phyloP scores from a whole-genome alignment of 257 asterid species.

The Nyctanthes arbortristis region DNA sequence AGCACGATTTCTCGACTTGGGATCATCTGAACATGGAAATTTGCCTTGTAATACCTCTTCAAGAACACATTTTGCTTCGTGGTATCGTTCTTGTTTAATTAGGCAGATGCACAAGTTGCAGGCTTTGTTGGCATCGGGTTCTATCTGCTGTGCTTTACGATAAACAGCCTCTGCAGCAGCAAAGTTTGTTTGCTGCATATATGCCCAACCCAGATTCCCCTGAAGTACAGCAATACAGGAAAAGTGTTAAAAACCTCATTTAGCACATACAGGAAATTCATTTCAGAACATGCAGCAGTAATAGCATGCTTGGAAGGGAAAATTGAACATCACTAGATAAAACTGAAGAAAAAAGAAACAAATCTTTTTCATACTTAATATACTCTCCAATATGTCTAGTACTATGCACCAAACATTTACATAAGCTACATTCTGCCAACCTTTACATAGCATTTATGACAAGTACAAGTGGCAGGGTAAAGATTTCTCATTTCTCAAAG shows the following conservation, averaged over 20 bases:
- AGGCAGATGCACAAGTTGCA: slow-evolving; percentile 75
- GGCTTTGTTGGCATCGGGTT: slow-evolving; percentile 83
- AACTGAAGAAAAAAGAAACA: no score
- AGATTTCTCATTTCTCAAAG: background rate
- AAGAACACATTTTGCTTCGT: slow-evolving; percentile 63
- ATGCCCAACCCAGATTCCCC: slow-evolving; percentile 97
- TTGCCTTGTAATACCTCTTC: slow-evolving; percentile 52
- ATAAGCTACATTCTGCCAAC: background rate
- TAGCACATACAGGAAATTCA: background rate
- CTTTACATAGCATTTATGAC: background rate
- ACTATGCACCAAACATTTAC: background rate
- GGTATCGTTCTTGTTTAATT: slow-evolving; percentile 53
- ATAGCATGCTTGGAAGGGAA: background rate
- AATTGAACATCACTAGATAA: background rate
- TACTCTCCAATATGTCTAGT: background rate
- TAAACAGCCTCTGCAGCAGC: slow-evolving; percentile 73
- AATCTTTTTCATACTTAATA: background rate
- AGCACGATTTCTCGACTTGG: slow-evolving; percentile 52
- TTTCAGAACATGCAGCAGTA: background rate
- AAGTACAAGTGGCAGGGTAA: background rate
- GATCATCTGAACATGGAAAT: slow-evolving; percentile 61
- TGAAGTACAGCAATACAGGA: slow-evolving; percentile 24
- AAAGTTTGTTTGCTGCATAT: slow-evolving; percentile 74
- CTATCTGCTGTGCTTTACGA: slow-evolving; percentile 70
- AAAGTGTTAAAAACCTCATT: background rate